These are phyloP conservation scores for Euclidium syriacum DNA, from an alignment of 345 rosid genomes.

Conservation along the genomic window DNA sequence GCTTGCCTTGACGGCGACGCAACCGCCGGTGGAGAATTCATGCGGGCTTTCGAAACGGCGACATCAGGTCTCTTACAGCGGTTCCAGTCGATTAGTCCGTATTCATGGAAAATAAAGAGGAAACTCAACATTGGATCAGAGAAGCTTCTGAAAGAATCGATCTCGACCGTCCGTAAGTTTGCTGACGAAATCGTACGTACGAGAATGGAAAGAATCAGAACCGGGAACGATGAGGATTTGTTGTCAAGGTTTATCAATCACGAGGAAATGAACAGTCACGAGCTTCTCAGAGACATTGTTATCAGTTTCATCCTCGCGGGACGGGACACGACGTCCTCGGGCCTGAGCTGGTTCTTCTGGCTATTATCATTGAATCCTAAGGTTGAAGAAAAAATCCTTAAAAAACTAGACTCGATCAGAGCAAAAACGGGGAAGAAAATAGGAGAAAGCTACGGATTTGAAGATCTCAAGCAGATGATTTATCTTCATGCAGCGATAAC, in stretches of 20 bases:
- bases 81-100: constrained; percentile 24
- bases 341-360: constrained; percentile 76
- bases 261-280: constrained; percentile 39
- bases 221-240: constrained; percentile 37
- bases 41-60: constrained; percentile 45
- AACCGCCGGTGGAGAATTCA: constrained; percentile 36
- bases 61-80: constrained; percentile 33
- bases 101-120: constrained; percentile 44
- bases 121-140: constrained; percentile 45
- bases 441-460: constrained; percentile 37
- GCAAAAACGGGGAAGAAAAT: neutral
- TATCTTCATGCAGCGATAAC: constrained; percentile 67
- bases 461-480: constrained; percentile 51
- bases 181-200: constrained; percentile 37
- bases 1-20: constrained; percentile 44
- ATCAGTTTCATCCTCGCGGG: constrained; percentile 66
- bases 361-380: constrained; percentile 38
- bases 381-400: constrained; percentile 31
- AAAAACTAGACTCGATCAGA: constrained; percentile 36
- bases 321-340: constrained; percentile 69
- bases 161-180: constrained; percentile 40
- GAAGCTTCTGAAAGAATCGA: constrained; percentile 31
- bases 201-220: constrained; percentile 50
- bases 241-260: constrained; percentile 44
- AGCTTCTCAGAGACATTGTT: constrained; percentile 46